Evolutionary conservation across 495 filamentous ascomycete genomes (phyloP).

Genomic region (Collariella sp.): DNA sequence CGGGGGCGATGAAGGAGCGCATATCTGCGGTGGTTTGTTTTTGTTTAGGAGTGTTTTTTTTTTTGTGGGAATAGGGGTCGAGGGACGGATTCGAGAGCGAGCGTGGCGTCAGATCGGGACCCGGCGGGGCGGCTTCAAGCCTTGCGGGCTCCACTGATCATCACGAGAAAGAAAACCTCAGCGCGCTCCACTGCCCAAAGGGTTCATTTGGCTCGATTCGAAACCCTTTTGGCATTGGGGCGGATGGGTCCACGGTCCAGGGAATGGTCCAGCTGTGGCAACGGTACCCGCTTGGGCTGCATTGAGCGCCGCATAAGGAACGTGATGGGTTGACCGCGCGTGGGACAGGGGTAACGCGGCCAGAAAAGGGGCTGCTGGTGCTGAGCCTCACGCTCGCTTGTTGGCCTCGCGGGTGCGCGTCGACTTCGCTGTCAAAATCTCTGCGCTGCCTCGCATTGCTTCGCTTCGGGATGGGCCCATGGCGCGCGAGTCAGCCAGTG

Average conservation of each 20-base stretch:
- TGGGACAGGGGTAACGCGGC: neutral
- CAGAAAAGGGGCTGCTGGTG: too few species aligned
- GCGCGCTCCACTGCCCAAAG: neutral
- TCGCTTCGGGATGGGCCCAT: neutral
- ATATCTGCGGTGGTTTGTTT: conserved; percentile 15
- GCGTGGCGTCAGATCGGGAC: neutral
- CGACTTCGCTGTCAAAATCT: too few species aligned
- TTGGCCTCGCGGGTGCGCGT: too few species aligned
- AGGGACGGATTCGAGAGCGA: neutral
- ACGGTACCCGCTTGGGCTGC: neutral
- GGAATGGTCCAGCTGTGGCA: neutral
- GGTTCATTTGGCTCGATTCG: too few species aligned
- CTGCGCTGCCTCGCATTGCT: too few species aligned
- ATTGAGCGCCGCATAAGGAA: neutral
- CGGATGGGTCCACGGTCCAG: too few species aligned
- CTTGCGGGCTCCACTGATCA: neutral
- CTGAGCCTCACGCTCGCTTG: too few species aligned
- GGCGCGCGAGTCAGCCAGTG: neutral
- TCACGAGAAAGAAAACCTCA: neutral
- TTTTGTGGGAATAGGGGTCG: neutral
- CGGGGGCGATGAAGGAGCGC: conserved; percentile 17
- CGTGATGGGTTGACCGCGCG: neutral
- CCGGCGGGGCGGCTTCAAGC: neutral
- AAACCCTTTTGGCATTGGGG: too few species aligned
- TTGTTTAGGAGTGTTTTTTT: neutral